These are phyloP conservation scores for Eucalyptus marginata DNA, from an alignment of 345 rosid genomes.

Conservation along the genomic window DNA sequence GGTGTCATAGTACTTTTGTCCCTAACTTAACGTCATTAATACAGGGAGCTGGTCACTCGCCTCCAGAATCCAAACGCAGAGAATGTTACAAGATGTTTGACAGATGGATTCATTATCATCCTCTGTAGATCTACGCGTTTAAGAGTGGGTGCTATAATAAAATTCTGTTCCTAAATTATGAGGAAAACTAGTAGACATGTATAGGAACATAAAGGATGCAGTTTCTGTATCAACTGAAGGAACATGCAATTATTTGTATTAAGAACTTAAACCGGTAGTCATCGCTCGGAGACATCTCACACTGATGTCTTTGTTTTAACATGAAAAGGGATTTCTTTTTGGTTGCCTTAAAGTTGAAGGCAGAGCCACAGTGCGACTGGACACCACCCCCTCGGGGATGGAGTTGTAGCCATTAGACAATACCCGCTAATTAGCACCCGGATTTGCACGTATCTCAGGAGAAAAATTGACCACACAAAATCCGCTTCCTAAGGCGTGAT, in stretches of 20 bases:
- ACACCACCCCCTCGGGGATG: not conserved
- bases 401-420: too few species aligned
- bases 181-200: not conserved
- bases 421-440: too few species aligned
- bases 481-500: not conserved
- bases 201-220: not conserved
- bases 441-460: too few species aligned
- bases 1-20: not conserved
- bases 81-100: constrained; percentile 16
- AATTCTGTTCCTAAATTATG: too few species aligned
- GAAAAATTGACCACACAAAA: not conserved
- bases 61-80: constrained; percentile 6
- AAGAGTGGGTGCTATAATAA: not conserved
- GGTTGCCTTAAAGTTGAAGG: not conserved
- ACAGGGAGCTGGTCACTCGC: constrained; percentile 20
- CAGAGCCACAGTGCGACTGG: not conserved
- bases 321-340: too few species aligned
- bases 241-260: not conserved
- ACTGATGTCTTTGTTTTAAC: not conserved
- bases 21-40: not conserved
- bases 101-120: constrained; percentile 20
- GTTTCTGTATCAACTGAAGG: not conserved
- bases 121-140: not conserved
- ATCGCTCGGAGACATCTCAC: not conserved
- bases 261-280: not conserved